Evolutionary conservation across 148 eudicot species (phyloP), one percentile per base, ranked within the genome.

Genomic region (Oxyria digyna): DNA sequence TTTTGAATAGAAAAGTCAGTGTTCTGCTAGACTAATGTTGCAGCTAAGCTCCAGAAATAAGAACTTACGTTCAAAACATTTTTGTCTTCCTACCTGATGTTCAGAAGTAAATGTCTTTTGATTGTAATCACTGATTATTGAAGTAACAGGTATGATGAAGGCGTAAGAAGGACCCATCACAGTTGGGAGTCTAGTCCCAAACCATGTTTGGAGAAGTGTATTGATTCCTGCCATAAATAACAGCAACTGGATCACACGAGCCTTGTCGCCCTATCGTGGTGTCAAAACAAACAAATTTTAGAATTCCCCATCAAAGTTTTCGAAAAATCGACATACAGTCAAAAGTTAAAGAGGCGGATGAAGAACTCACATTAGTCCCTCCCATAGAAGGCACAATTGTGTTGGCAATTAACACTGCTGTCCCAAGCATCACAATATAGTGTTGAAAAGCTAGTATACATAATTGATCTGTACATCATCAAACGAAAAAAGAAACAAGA

Each of bases 91-190:
- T 86, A 94, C 98, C 88, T 94, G 67, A 67, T 90, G 97, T 63
- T 82, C 89, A 32, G 71, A 76, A 50, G 57, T 24, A 63, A 82
- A 94, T 52, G 10, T 41, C 37, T 77, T 73, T 21, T 77, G 64
- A 13, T 55, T 62, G 20, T 79, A 73, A 72, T 90, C 89, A 8
- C 62, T 82, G 78, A 90, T 83, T 74, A 85, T 77, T 1, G 86
- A 80, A 74, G 80, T 71, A 6, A 83, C 84, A 2, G 98, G 80
- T 68, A 94, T 76, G 40, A 78, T 49, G 72, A 85, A 94, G 29
- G 86, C 90, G 76, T 78, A 84, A 6, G 98, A 94, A 2, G 98
- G 98, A 49, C 97, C 98, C 98, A 94, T 94, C 69, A 94, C 97
- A 0, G 87, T 89, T 13, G 98, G 97, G 54, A 94, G 97, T 67